phyloP scores from a whole-genome alignment of 345 rosid genomes.

The Linum usitatissimum region DNA sequence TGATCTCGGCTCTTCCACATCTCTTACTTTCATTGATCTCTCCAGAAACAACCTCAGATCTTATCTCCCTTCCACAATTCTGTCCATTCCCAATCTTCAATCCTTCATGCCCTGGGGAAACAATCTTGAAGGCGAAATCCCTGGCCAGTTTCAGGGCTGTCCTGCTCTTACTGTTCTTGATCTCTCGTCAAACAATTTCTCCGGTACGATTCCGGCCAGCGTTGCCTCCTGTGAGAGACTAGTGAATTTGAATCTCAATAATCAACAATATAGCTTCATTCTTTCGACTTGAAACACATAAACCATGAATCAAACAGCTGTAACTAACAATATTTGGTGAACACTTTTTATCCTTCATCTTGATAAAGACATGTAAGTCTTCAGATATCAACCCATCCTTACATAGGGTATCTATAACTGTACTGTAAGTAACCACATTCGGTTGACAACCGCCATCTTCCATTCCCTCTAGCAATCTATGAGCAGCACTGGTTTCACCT shows the following conservation, averaged over 20 bases:
- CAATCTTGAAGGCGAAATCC: conserved; percentile 60
- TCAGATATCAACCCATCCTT: conserved; percentile 17
- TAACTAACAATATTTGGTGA: conserved; percentile 23
- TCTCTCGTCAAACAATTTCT: conserved; percentile 62
- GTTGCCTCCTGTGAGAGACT: conserved; percentile 75
- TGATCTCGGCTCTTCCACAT: conserved; percentile 51
- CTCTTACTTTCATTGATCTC: conserved; percentile 78
- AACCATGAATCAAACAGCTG: conserved; percentile 52
- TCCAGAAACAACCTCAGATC: conserved; percentile 55
- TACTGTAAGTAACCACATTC: conserved; percentile 12
- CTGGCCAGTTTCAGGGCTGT: conserved; percentile 84
- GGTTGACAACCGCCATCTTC: conserved; percentile 12
- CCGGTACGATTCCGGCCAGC: conserved; percentile 69
- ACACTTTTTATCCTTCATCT: conserved; percentile 18
- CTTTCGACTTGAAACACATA: background rate
- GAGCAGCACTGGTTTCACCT: background rate
- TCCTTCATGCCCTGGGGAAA: conserved; percentile 53
- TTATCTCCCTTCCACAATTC: conserved; percentile 63
- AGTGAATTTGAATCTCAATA: conserved; percentile 55
- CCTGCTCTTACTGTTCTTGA: conserved; percentile 77
- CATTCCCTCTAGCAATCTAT: background rate
- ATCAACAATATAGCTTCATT: conserved; percentile 39
- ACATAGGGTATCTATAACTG: conserved; percentile 22
- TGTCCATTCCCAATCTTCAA: conserved; percentile 67
- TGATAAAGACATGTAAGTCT: conserved; percentile 12